Evolutionary conservation across 495 filamentous ascomycete species (phyloP), one percentile per base, ranked within the genome.

Genomic region (Tuber indicum): DNA sequence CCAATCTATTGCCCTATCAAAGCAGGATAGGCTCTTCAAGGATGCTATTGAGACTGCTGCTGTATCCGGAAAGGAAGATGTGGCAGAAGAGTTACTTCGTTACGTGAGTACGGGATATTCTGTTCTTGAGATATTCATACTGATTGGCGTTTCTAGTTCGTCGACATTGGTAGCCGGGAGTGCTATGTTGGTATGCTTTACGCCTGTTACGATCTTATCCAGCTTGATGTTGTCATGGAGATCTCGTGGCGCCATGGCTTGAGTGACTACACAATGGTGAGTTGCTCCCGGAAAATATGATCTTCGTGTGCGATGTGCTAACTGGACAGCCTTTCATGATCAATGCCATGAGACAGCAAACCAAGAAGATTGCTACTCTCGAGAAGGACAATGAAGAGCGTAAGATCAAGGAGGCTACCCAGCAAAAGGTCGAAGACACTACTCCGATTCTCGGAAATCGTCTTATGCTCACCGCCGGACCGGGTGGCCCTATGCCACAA

Each of bases 131-230:
- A 71, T 69, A 12, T 41, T 47, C 46, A 58, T 84, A 81, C 81
- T 79, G 36, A 78, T 78, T 43, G 8, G 79, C n/a, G 16, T 72
- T 44, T 46, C 43, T 86, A 99, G 96, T 99, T 99, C 82, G 96
- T 99, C 81, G 96, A 98, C 84, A 98, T 98, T 85, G 96, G 96
- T 81, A 97, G 93, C 88, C 93, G 94, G 66, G 96, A 99, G 86
- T 99, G 96, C 87, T 99, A 97, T 85, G 95, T 97, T 46, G 96
- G 94, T 79, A 98, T 98, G 94, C 89, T 99, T 74, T 99, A 99
- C 83, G 91, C 96, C 73, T 99, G 96, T 88, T 97, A 99, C 86
- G 96, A 99, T 76, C 90, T 99, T 72, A 95, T 99, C 83, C 92
- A 92, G 26, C 91, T 96, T 19, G 92, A 97, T 79, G 88, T 94